A percentile compares a stretch with the other conserved stretches of the same genome.
These are phyloP conservation scores for Mycena venus DNA, from an alignment of 768 basidiomycete genomes.

Conservation along the genomic window DNA sequence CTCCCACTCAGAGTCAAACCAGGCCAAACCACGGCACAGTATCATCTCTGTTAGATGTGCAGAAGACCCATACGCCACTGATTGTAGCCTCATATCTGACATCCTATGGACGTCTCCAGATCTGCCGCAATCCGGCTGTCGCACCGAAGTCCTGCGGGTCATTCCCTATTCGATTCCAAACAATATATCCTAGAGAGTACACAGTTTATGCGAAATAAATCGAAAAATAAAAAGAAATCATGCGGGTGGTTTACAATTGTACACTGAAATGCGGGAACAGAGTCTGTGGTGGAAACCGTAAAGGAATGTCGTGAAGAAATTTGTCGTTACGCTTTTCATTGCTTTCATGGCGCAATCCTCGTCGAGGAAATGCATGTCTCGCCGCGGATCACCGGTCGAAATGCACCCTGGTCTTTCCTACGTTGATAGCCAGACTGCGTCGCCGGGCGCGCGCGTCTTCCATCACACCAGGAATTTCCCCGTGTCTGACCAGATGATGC, in stretches of 20 bases:
- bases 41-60: not conserved
- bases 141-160: not conserved
- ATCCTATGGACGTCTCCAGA: not conserved
- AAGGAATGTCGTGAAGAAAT: conserved; percentile 20
- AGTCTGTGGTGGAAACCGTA: conserved; percentile 4
- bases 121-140: not conserved
- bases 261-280: conserved; percentile 12
- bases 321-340: conserved; percentile 21
- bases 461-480: conserved; percentile 78
- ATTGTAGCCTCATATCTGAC: not conserved
- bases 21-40: not conserved
- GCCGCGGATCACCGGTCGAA: conserved; percentile 58
- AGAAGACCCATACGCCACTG: not conserved
- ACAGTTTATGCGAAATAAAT: conserved; percentile 19
- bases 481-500: conserved; percentile 80
- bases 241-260: conserved; percentile 30
- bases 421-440: conserved; percentile 28
- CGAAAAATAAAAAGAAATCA: conserved; percentile 26
- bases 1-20: no score
- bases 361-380: conserved; percentile 62
- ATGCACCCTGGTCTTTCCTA: conserved; percentile 27
- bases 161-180: not conserved
- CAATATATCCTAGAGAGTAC: conserved; percentile 19
- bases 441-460: conserved; percentile 72
- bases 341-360: conserved; percentile 8